Conservation (phyloP, 2,329 filamentous ascomycete species). For the Alternaria brassicicola region DNA sequence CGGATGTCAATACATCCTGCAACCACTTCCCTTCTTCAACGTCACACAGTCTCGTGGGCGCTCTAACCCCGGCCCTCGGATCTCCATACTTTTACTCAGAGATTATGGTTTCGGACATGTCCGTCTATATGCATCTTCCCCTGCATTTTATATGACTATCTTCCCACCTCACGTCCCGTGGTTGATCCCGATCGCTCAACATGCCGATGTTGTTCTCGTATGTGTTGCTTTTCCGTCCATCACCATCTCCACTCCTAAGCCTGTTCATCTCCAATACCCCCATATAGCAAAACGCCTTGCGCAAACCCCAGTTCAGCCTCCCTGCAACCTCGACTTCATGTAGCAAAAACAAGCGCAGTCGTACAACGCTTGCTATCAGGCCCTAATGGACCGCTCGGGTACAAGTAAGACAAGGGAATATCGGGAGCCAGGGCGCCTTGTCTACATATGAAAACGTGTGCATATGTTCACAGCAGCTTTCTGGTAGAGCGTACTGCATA, state of each 20-base stretch:
- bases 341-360: background rate
- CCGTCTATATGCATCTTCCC: background rate
- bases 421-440: slow-evolving; percentile 14
- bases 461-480: slow-evolving; percentile 1
- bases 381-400: slow-evolving; percentile 1
- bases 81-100: slow-evolving; percentile 4
- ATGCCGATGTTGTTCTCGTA: slow-evolving; percentile 3
- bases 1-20: slow-evolving; percentile 9
- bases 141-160: slow-evolving; percentile 1
- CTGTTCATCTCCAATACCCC: background rate
- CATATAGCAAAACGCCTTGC: background rate
- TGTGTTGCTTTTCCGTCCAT: background rate
- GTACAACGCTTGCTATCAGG: slow-evolving; percentile 8
- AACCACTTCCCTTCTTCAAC: slow-evolving; percentile 4
- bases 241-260: background rate
- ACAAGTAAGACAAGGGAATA: slow-evolving; percentile 1
- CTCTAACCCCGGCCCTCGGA: slow-evolving; percentile 6
- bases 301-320: background rate
- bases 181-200: background rate
- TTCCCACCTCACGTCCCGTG: background rate
- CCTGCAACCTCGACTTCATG: background rate
- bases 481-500: background rate
- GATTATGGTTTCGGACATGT: slow-evolving; percentile 6
- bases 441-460: slow-evolving; percentile 1
- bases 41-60: slow-evolving; percentile 12